A percentile compares a stretch with the other conserved stretches of the same genome.
Conservation (phyloP, 169 alveolate genomes). For the Condylostoma magnum region DNA sequence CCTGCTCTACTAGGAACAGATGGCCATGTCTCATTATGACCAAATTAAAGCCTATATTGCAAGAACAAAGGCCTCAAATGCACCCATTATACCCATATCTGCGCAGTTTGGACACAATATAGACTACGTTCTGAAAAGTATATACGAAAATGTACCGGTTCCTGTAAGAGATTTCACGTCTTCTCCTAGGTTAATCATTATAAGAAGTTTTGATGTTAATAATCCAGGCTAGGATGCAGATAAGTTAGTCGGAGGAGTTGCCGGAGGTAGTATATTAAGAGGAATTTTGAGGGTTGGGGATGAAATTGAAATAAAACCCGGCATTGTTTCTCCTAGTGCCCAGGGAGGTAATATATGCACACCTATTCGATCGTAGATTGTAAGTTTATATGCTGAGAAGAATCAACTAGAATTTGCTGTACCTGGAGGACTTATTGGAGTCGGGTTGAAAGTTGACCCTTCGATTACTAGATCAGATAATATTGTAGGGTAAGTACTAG, state of each 20-base stretch:
- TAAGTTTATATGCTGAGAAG: conserved; percentile 96
- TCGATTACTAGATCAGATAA: conserved; percentile 96
- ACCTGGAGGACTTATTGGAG: conserved; percentile 96
- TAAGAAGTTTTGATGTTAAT: conserved; percentile 98
- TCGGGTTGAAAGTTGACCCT: conserved; percentile 98
- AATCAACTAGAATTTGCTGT: conserved; percentile 97
- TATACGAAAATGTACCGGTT: conserved; percentile 93
- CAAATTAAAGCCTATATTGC: conserved; percentile 88
- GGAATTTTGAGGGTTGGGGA: conserved; percentile 97
- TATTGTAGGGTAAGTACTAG: conserved; percentile 96
- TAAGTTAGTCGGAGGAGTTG: conserved; percentile 98
- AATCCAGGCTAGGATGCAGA: conserved; percentile 97
- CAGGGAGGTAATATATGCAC: conserved; percentile 87
- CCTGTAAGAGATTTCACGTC: conserved; percentile 97
- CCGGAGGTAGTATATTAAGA: conserved; percentile 97
- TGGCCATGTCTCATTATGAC: conserved; percentile 94
- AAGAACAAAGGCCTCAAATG: conserved; percentile 96
- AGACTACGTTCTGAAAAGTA: conserved; percentile 95
- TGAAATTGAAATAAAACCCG: conserved; percentile 98
- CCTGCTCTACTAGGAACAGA: conserved; percentile 92
- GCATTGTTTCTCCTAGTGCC: conserved; percentile 89
- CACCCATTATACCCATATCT: conserved; percentile 97
- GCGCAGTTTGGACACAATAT: conserved; percentile 96
- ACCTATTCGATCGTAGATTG: conserved; percentile 88
- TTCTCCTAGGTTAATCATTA: conserved; percentile 97